phyloP scores from a whole-genome alignment of 495 filamentous ascomycete genomes.

The Cercophora samala region DNA sequence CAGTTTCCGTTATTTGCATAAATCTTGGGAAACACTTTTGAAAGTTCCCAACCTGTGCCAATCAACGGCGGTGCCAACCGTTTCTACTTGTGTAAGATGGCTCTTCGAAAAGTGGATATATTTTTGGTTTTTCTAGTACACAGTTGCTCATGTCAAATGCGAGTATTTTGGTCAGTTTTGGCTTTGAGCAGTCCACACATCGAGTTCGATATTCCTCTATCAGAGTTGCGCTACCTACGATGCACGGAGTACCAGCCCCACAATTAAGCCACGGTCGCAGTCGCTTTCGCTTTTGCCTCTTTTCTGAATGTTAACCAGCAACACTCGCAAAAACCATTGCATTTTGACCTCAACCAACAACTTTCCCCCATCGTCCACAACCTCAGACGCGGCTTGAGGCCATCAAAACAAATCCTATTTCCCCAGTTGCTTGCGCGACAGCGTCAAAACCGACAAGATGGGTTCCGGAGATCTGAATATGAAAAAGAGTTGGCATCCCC shows the following conservation, averaged over 20 bases:
- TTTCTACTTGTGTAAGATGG: no score
- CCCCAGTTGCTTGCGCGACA: conserved; percentile 6
- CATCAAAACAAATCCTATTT: background rate
- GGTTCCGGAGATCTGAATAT: conserved; percentile 80
- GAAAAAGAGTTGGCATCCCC: conserved; percentile 93
- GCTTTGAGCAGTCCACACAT: no score
- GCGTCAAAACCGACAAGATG: conserved; percentile 56
- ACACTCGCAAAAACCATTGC: background rate
- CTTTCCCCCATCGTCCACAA: background rate
- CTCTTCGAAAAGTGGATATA: no score
- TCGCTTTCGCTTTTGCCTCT: background rate
- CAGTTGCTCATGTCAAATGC: no score
- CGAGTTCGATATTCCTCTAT: no score
- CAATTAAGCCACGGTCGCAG: background rate
- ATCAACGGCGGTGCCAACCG: no score
- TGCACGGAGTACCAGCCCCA: no score
- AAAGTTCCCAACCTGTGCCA: no score
- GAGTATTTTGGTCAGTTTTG: no score
- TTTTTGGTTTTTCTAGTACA: no score
- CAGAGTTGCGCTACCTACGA: no score
- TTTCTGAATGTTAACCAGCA: background rate
- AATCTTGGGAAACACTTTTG: background rate
- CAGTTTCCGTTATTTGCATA: background rate
- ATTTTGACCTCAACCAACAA: background rate
- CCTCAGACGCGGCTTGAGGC: background rate